These are phyloP conservation scores for Boletales sp. DNA, from an alignment of 768 basidiomycete genomes.

Conservation along the genomic window DNA sequence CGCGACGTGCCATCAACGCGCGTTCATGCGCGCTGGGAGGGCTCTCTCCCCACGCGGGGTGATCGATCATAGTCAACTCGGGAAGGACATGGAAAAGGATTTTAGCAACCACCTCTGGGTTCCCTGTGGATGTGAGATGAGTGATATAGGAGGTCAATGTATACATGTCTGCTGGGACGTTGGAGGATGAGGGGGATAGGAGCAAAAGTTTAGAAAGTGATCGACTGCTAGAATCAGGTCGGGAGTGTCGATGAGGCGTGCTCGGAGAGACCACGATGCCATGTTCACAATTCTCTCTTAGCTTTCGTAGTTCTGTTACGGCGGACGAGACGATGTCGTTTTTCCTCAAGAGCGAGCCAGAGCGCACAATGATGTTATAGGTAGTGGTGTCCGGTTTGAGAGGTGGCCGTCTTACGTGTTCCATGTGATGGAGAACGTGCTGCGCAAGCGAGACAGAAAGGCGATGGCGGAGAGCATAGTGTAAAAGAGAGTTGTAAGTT, in stretches of 20 bases:
- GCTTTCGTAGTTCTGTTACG: constrained; percentile 32
- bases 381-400: constrained; percentile 48
- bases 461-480: constrained; percentile 64
- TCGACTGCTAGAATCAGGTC: background rate
- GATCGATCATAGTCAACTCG: constrained; percentile 39
- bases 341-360: constrained; percentile 47
- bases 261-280: constrained; percentile 20
- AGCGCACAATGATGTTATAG: constrained; percentile 57
- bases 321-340: constrained; percentile 40
- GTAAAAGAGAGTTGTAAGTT: constrained; percentile 59
- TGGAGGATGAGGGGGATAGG: constrained; percentile 11
- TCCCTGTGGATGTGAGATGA: constrained; percentile 49
- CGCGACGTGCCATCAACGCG: constrained; percentile 18
- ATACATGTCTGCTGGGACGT: constrained; percentile 36
- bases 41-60: constrained; percentile 36
- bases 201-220: constrained; percentile 13
- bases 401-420: constrained; percentile 34
- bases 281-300: constrained; percentile 18
- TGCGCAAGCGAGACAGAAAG: constrained; percentile 47
- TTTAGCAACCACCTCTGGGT: constrained; percentile 39
- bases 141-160: constrained; percentile 52
- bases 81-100: constrained; percentile 58
- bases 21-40: constrained; percentile 25
- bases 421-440: constrained; percentile 55
- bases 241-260: background rate